Evolutionary conservation across 2,329 filamentous ascomycete species (phyloP).

Genomic region (Alternaria ventricosa): DNA sequence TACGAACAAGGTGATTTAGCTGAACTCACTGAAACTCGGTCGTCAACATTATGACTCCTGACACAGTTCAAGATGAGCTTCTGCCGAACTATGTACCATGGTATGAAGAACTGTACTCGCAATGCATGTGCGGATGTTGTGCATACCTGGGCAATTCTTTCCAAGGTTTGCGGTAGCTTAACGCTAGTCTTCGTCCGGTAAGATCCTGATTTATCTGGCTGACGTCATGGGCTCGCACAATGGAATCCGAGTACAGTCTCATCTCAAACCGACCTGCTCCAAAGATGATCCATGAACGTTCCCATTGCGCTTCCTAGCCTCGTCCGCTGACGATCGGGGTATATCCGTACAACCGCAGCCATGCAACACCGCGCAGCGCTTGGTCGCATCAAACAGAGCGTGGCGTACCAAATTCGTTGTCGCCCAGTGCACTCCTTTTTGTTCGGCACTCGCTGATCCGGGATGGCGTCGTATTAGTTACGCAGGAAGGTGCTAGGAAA

Average conservation of each 20-base stretch:
- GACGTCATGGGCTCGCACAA: not conserved
- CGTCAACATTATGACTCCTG: not conserved
- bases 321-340: not conserved
- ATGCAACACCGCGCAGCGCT: not conserved
- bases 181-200: not conserved
- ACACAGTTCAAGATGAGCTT: not conserved
- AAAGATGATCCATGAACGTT: not conserved
- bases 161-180: not conserved
- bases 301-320: not conserved
- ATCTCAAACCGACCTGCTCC: not conserved
- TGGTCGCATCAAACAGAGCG: not conserved
- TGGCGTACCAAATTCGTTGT: not conserved
- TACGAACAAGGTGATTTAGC: not conserved
- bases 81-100: not conserved
- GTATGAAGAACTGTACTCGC: not conserved
- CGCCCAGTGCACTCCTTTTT: not conserved
- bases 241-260: not conserved
- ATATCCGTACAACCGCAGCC: not conserved
- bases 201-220: not conserved
- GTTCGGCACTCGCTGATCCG: not conserved
- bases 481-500: not conserved
- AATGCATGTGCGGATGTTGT: not conserved
- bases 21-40: not conserved
- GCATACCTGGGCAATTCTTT: not conserved
- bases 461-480: not conserved